phyloP scores from a whole-genome alignment of 139 green algal species.

The Asterochloris erici region DNA sequence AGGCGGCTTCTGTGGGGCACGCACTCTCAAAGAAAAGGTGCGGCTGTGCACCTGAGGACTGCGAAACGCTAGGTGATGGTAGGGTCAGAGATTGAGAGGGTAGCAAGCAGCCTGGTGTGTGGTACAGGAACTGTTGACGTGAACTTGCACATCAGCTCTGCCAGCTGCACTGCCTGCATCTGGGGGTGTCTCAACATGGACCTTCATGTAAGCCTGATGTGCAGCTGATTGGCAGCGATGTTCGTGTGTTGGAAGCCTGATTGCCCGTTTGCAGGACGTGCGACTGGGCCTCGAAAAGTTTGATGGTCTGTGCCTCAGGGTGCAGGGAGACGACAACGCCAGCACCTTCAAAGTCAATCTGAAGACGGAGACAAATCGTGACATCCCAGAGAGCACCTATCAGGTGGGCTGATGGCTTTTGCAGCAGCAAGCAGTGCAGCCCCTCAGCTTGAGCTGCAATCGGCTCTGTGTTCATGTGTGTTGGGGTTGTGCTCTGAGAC shows the following conservation, averaged over 20 bases:
- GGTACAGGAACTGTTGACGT: background rate
- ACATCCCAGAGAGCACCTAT: slow-evolving; percentile 75
- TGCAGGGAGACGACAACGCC: slow-evolving; percentile 59
- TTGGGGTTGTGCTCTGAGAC: too few relatives aligned
- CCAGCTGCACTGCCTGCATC: background rate
- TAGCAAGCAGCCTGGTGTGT: background rate
- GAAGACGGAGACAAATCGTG: slow-evolving; percentile 71
- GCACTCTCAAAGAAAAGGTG: slow-evolving; percentile 31
- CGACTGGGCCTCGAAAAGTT: slow-evolving; percentile 37
- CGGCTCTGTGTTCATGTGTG: too few relatives aligned
- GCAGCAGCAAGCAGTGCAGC: slow-evolving; percentile 29
- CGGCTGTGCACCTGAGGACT: too few relatives aligned
- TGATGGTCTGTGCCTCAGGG: slow-evolving; percentile 62
- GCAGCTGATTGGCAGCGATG: background rate
- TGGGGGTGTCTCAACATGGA: background rate
- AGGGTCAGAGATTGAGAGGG: too few relatives aligned
- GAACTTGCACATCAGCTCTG: background rate
- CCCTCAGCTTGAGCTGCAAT: too few relatives aligned
- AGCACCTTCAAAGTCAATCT: slow-evolving; percentile 90
- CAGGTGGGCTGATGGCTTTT: slow-evolving; percentile 61
- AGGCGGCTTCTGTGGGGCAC: slow-evolving; percentile 83
- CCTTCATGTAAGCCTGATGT: background rate
- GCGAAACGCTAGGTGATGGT: too few relatives aligned
- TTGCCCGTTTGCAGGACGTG: background rate
- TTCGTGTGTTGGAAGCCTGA: background rate